Evolutionary conservation across 805 yeast genomes (phyloP).

Genomic region (Hemisphaericaspora nanyangensis): DNA sequence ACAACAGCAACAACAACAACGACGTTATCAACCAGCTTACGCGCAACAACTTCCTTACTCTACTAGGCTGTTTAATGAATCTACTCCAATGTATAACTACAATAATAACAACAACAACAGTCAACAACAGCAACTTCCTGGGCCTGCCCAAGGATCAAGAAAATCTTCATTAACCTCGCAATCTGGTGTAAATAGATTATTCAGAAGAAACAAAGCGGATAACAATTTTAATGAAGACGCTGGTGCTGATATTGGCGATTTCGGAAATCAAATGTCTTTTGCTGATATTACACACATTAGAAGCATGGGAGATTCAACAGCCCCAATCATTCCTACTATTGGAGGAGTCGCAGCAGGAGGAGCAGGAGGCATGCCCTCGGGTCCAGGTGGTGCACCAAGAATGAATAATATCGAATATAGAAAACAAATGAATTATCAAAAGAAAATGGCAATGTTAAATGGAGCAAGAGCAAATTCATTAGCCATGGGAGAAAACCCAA

Average conservation of each 20-base stretch:
- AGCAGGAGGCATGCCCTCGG: constrained; percentile 10
- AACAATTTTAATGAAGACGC: constrained; percentile 10
- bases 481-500: constrained; percentile 31
- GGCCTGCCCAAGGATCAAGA: constrained; percentile 16
- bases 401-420: constrained; percentile 58
- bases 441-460: constrained; percentile 49
- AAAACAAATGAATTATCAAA: constrained; percentile 64
- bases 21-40: constrained; percentile 6
- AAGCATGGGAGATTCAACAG: constrained; percentile 33
- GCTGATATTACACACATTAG: constrained; percentile 61
- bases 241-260: constrained; percentile 31
- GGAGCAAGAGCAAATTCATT: constrained; percentile 45
- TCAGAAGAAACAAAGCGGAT: constrained; percentile 33
- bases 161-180: constrained; percentile 38
- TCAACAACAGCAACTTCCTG: constrained; percentile 1
- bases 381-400: not conserved
- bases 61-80: constrained; percentile 1
- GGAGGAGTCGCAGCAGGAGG: constrained; percentile 25
- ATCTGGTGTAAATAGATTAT: constrained; percentile 38
- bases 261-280: constrained; percentile 47
- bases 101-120: constrained; percentile 7
- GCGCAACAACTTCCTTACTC: constrained; percentile 1
- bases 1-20: constrained; percentile 8
- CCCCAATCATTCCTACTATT: constrained; percentile 74
- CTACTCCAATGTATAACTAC: constrained; percentile 8